Conservation (phyloP, 768 basidiomycete species). For the Pleurotus ostreatus region DNA sequence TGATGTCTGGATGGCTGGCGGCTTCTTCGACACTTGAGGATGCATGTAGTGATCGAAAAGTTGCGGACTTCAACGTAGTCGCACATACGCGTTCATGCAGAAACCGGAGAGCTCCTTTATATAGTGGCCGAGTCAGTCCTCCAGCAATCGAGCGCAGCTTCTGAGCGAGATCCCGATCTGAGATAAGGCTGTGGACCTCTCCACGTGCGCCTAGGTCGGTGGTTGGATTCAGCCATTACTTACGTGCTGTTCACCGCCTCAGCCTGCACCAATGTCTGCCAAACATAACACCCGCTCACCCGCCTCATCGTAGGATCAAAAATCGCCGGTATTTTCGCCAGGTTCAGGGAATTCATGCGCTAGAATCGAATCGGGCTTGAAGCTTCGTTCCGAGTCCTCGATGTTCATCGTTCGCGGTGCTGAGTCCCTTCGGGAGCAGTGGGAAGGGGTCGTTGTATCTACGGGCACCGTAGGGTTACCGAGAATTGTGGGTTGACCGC, state of each 20-base stretch:
- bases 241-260: background rate
- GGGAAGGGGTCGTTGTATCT: background rate
- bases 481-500: background rate
- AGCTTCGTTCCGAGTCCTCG: background rate
- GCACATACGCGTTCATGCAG: slow-evolving; percentile 2
- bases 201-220: background rate
- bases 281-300: background rate
- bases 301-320: background rate
- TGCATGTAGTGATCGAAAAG: slow-evolving; percentile 3
- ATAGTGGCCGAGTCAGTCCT: slow-evolving; percentile 1
- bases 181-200: background rate
- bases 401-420: background rate
- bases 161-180: background rate
- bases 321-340: background rate
- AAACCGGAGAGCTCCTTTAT: slow-evolving; percentile 8
- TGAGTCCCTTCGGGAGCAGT: background rate
- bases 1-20: background rate
- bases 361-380: background rate
- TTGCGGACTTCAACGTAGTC: background rate
- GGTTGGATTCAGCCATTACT: background rate
- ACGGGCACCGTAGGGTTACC: background rate
- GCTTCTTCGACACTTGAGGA: slow-evolving; percentile 7
- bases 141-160: background rate
- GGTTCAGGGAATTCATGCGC: background rate
- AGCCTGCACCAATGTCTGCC: background rate